Conservation (phyloP, 2,329 filamentous ascomycete genomes). For the Xylariaceae sp. region DNA sequence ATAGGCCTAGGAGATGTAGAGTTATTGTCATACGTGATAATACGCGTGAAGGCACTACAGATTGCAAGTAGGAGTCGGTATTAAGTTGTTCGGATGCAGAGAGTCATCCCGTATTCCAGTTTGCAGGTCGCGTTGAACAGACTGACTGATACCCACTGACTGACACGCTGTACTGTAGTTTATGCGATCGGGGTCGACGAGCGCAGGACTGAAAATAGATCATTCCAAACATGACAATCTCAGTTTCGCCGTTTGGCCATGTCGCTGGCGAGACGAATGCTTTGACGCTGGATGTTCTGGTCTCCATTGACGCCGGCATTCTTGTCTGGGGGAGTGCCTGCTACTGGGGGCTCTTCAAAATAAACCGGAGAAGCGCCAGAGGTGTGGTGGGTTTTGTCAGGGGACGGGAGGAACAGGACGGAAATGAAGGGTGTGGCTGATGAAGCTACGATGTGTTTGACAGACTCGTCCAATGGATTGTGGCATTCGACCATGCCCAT, state of each 20-base stretch:
- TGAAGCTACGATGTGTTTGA: slow-evolving; percentile 3
- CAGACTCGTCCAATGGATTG: background rate
- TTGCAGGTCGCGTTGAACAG: too few relatives aligned
- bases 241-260: too few relatives aligned
- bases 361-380: slow-evolving; percentile 21
- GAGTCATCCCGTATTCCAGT: too few relatives aligned
- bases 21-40: too few relatives aligned
- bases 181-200: too few relatives aligned
- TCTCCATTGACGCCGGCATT: background rate
- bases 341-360: slow-evolving; percentile 10
- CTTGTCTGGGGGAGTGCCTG: background rate
- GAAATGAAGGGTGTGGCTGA: slow-evolving; percentile 14
- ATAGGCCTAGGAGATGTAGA: too few relatives aligned
- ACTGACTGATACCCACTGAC: too few relatives aligned
- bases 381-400: slow-evolving; percentile 14
- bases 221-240: too few relatives aligned
- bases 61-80: too few relatives aligned
- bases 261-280: slow-evolving; percentile 3
- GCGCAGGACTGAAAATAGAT: too few relatives aligned
- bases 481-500: background rate
- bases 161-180: slow-evolving; percentile 12
- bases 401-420: slow-evolving; percentile 6
- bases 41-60: too few relatives aligned
- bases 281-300: slow-evolving; percentile 13
- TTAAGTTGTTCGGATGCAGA: too few relatives aligned